Percentiles rank a stretch among this genome's conserved stretches.
These are phyloP conservation scores for Crithidia thermophila DNA, from an alignment of 208 protist species.

Conservation along the genomic window DNA sequence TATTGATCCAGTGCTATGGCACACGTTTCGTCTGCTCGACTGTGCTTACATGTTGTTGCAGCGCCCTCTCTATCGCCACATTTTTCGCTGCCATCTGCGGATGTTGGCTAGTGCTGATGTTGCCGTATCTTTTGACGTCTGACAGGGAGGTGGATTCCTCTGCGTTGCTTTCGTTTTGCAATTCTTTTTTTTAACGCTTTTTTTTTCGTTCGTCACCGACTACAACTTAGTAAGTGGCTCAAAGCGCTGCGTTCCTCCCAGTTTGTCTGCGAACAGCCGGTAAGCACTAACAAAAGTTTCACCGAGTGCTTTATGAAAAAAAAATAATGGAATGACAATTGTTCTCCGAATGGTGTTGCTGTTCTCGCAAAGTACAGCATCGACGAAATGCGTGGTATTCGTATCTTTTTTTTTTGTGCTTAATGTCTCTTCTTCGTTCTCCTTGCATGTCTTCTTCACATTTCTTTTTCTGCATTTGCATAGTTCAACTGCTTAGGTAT, in stretches of 20 bases:
- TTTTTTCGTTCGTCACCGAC: background rate
- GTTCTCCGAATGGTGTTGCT: too few species aligned
- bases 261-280: too few species aligned
- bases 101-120: constrained; percentile 21
- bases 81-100: constrained; percentile 44
- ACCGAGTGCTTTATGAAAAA: too few species aligned
- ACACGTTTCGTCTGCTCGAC: constrained; percentile 49
- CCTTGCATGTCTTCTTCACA: too few species aligned
- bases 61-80: constrained; percentile 35
- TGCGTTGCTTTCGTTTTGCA: background rate
- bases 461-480: constrained; percentile 1
- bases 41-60: constrained; percentile 56
- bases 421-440: background rate
- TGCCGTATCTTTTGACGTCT: background rate
- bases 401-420: background rate
- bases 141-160: background rate
- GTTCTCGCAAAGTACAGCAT: too few species aligned
- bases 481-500: too few species aligned
- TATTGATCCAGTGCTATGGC: constrained; percentile 40
- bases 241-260: too few species aligned
- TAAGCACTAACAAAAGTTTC: too few species aligned
- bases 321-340: too few species aligned
- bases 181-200: too few species aligned
- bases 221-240: too few species aligned
- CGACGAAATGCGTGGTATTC: too few species aligned